These are phyloP conservation scores for Tylopilus sp. DNA, from an alignment of 1,284 basidiomycete genomes.

Conservation along the genomic window DNA sequence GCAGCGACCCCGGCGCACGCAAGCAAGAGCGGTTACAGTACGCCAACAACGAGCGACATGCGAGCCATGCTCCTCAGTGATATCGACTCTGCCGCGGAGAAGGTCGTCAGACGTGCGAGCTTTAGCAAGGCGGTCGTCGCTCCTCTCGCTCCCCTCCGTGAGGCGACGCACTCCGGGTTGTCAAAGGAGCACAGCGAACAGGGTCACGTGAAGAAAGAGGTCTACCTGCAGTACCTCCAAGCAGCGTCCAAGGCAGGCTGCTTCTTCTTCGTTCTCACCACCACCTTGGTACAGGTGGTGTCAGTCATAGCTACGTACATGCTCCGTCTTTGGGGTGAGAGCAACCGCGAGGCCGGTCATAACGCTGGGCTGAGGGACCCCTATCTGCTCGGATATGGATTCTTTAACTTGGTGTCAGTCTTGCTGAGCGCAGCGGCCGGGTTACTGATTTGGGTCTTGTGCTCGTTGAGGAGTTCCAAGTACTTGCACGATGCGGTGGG, in stretches of 20 bases:
- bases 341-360: conserved; percentile 59
- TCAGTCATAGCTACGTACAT: conserved; percentile 64
- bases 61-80: conserved; percentile 20
- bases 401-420: conserved; percentile 52
- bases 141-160: conserved; percentile 36
- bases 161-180: conserved; percentile 42
- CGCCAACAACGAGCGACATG: conserved; percentile 29
- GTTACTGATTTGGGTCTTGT: conserved; percentile 75
- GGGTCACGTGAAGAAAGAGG: conserved; percentile 74
- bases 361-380: conserved; percentile 54
- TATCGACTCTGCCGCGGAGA: conserved; percentile 17
- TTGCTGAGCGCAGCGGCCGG: conserved; percentile 52
- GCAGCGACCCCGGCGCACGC: conserved; percentile 50
- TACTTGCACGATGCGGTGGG: conserved; percentile 73
- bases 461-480: conserved; percentile 72
- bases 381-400: conserved; percentile 61
- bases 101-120: conserved; percentile 34
- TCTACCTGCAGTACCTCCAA: conserved; percentile 77
- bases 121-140: conserved; percentile 46
- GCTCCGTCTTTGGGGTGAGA: conserved; percentile 77
- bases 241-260: conserved; percentile 79
- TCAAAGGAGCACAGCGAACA: conserved; percentile 80
- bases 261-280: conserved; percentile 58
- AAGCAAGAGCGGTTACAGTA: conserved; percentile 42
- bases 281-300: conserved; percentile 51